A percentile compares a stretch with the other conserved stretches of the same genome.
phyloP scores from a whole-genome alignment of 768 basidiomycete species.

The Cyclocybe aegerita region DNA sequence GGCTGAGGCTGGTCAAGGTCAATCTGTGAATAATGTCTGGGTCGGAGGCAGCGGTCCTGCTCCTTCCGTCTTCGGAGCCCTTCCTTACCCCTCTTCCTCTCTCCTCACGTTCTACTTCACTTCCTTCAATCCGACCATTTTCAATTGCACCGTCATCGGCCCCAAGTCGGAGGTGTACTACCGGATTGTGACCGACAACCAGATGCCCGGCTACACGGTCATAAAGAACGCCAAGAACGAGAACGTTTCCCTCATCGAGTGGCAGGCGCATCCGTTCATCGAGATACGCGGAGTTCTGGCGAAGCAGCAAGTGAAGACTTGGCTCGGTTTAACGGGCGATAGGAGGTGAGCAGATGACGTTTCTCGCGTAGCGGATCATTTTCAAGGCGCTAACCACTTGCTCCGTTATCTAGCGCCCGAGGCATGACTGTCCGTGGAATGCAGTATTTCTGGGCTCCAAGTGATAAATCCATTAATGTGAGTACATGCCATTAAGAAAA shows the following conservation, averaged over 20 bases:
- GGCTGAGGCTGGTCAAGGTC: constrained; percentile 26
- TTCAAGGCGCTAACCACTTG: background rate
- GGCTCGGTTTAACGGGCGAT: constrained; percentile 55
- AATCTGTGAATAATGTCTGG: constrained; percentile 19
- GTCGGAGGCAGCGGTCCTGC: constrained; percentile 18
- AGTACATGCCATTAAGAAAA: constrained; percentile 16
- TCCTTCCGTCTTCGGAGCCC: constrained; percentile 63
- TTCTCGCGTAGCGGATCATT: background rate
- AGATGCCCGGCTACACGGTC: constrained; percentile 52
- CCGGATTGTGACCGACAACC: constrained; percentile 47
- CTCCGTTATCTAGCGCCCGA: constrained; percentile 34
- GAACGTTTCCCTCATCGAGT: constrained; percentile 56
- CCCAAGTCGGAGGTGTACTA: constrained; percentile 48
- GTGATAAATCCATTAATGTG: constrained; percentile 54
- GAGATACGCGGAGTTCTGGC: constrained; percentile 51
- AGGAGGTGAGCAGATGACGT: constrained; percentile 26
- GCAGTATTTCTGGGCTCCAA: constrained; percentile 56
- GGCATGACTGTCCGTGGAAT: constrained; percentile 51
- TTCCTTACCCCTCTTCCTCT: constrained; percentile 49
- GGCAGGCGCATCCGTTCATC: constrained; percentile 48
- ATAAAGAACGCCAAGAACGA: constrained; percentile 48
- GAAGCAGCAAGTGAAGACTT: constrained; percentile 49
- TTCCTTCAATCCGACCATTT: constrained; percentile 46
- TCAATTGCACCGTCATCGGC: constrained; percentile 56
- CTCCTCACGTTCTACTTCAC: constrained; percentile 47